A percentile compares a stretch with the other conserved stretches of the same genome.
These are phyloP conservation scores for Ophiostoma triangulosporum DNA, from an alignment of 2,329 filamentous ascomycete species.

Conservation along the genomic window DNA sequence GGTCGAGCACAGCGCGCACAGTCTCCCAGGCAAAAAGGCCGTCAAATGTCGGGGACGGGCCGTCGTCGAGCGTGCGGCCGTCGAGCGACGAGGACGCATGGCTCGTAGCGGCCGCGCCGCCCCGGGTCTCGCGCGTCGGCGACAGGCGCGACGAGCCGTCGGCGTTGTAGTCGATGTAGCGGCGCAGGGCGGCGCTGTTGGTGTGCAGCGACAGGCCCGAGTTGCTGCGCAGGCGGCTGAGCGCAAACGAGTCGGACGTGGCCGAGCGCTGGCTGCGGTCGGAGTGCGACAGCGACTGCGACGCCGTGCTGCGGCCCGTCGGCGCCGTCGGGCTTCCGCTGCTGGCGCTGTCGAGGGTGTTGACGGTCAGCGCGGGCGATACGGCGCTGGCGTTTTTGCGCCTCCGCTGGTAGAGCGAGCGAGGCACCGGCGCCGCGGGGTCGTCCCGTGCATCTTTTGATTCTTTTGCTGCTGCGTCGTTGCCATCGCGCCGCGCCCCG, in stretches of 20 bases:
- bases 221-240: conserved; percentile 27
- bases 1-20: conserved; percentile 36
- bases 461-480: no score
- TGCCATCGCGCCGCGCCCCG: no score
- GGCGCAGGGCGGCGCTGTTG: conserved; percentile 29
- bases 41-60: neutral
- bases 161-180: conserved; percentile 32
- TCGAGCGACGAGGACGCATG: conserved; percentile 25
- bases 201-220: conserved; percentile 33
- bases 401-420: neutral
- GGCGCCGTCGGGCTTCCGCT: neutral
- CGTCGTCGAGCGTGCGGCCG: neutral
- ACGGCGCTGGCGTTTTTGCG: neutral
- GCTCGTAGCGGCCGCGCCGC: conserved; percentile 14
- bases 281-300: neutral
- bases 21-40: conserved; percentile 29
- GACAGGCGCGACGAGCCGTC: conserved; percentile 23
- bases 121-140: conserved; percentile 8
- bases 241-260: conserved; percentile 1
- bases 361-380: conserved; percentile 3
- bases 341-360: neutral
- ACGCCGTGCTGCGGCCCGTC: neutral
- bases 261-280: neutral
- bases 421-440: no score
- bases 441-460: no score